phyloP scores from a whole-genome alignment of 176 grass and related monocot genomes.

The Eleusine coracana region DNA sequence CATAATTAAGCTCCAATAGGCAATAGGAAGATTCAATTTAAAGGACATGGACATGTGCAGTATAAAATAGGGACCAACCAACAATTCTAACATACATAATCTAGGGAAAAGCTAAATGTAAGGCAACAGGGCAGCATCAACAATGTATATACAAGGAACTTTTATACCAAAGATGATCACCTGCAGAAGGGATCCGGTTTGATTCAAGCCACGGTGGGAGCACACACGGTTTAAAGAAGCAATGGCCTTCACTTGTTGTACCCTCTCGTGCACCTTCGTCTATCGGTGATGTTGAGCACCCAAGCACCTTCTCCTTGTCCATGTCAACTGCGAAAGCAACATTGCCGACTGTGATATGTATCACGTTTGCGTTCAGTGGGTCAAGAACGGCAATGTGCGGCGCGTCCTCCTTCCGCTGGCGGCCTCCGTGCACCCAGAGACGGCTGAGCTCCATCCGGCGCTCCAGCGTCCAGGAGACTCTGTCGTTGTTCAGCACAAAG shows the following conservation, averaged over 20 bases:
- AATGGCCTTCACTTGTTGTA: not conserved
- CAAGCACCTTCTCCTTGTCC: not conserved
- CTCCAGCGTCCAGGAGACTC: not conserved
- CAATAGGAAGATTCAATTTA: not conserved
- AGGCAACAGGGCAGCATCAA: too few species aligned
- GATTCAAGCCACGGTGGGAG: constrained; percentile 31
- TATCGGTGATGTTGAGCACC: not conserved
- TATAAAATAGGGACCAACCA: not conserved
- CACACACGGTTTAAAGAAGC: not conserved
- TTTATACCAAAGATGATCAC: not conserved
- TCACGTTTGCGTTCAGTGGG: not conserved
- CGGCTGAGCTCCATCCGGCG: not conserved
- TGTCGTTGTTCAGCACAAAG: not conserved
- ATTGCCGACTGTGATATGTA: not conserved
- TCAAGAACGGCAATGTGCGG: constrained; percentile 6
- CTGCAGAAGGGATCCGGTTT: constrained; percentile 23
- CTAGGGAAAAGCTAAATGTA: too few species aligned
- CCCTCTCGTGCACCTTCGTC: not conserved
- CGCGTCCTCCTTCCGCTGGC: not conserved
- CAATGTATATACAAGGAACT: too few species aligned
- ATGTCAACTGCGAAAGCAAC: constrained; percentile 1
- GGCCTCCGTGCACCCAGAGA: not conserved
- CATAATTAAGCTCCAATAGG: not conserved
- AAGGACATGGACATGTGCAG: too few species aligned
- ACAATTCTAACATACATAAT: too few species aligned